Base-by-base conservation (phyloP, 139 green algal genomes). In the Chlorella sp. region DNA sequence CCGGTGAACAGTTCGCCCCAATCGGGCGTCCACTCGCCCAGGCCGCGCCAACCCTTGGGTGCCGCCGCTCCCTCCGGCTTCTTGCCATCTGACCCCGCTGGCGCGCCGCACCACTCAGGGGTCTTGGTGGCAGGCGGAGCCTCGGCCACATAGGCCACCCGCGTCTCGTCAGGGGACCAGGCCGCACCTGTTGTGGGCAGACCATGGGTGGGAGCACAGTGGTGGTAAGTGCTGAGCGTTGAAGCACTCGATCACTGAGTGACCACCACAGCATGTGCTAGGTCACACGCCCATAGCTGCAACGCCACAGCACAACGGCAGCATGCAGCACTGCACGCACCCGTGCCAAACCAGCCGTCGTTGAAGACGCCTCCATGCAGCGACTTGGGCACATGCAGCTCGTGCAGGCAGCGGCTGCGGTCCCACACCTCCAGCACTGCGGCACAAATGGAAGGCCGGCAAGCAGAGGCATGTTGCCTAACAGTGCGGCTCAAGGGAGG, bases 1-100 rank as follows among this genome's bases (percentile, higher is more conserved):
- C 87, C 94, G 0, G 92, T 96, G 89, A 97, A 95, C 12, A 93
- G 83, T 89, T 98, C 96, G 0, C 96, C 96, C 96, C 96, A 98
- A 88, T 98, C 96, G 70, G 98, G 94, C 71, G 88, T 39, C 36
- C 91, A 62, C 69, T 84, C 75, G 88, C 88, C 80, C 86, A 88
- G 62, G 4, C 81, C 81, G 4, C 81, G 26, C 81, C 81, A 86
- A 32, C 69, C 81, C 81, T 86, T 81, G 39, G 67, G 73, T 62
- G 60, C 85, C 32, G 41, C 81, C n/a, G 63, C 69, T 2, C 68
- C 64, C n/a, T 81, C 78, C 28, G 23, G 56, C 71, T 63, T 65
- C 79, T 63, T 85, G 7, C 73, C 82, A 51, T 64, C 82, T 9
- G 72, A 44, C 20, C 57, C 78, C 23, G 81, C 41, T 17, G 68